A percentile compares a stretch with the other conserved stretches of the same genome.
These are phyloP conservation scores for Ophiostoma sp. DNA, from an alignment of 2,329 filamentous ascomycete species.

Conservation along the genomic window DNA sequence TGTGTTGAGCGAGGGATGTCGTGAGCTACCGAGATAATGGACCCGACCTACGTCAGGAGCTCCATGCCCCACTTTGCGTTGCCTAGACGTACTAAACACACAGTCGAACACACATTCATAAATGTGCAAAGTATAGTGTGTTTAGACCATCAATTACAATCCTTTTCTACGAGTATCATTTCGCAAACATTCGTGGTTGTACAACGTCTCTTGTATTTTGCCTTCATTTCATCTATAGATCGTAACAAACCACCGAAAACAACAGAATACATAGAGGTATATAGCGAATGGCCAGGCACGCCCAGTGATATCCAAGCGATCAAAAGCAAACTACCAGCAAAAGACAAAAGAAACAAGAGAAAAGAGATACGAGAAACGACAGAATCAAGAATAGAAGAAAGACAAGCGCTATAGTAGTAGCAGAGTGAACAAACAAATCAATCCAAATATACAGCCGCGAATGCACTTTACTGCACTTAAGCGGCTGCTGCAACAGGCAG, in stretches of 20 bases:
- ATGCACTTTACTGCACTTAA: background rate
- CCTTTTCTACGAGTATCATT: background rate
- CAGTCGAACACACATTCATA: background rate
- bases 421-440: background rate
- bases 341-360: background rate
- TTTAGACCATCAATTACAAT: background rate
- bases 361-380: background rate
- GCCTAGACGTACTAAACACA: background rate
- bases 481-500: background rate
- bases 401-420: background rate
- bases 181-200: background rate
- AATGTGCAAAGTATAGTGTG: background rate
- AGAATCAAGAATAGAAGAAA: background rate
- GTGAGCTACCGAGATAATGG: background rate
- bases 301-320: background rate
- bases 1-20: background rate
- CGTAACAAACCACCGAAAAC: background rate
- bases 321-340: background rate
- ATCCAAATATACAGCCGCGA: background rate
- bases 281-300: background rate
- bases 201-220: background rate
- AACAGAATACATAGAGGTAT: background rate
- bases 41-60: slow-evolving; percentile 11
- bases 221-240: background rate
- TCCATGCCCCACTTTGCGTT: background rate